A percentile compares a stretch with the other conserved stretches of the same genome.
Conservation (phyloP, 1,284 basidiomycete genomes). For the Porodaedalea pini region DNA sequence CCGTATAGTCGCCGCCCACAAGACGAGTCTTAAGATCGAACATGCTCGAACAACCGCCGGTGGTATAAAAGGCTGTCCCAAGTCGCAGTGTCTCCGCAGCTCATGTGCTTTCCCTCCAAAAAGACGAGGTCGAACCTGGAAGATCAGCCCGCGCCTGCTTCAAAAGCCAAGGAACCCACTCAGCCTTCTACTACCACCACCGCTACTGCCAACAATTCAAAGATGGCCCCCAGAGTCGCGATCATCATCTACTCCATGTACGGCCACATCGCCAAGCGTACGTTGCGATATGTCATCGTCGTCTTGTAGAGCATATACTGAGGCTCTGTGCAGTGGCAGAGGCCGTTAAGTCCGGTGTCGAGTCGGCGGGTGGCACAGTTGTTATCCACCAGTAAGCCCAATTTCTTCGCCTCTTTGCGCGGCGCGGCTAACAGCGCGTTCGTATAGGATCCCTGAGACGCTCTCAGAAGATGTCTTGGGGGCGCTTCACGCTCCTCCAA, state of each 20-base stretch:
- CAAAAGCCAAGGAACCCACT: conserved; percentile 14
- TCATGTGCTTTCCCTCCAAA: conserved; percentile 18
- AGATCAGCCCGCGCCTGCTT: conserved; percentile 21
- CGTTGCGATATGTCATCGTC: conserved; percentile 29
- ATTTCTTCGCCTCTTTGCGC: background rate
- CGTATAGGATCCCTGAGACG: conserved; percentile 75
- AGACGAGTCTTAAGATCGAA: background rate
- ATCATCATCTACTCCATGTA: conserved; percentile 83
- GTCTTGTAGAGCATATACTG: conserved; percentile 14
- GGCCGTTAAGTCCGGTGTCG: conserved; percentile 68
- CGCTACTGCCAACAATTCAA: conserved; percentile 26
- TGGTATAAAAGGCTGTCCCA: background rate
- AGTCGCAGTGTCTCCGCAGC: background rate
- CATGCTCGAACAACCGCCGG: background rate
- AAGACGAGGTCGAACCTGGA: conserved; percentile 8
- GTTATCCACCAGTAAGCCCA: conserved; percentile 68
- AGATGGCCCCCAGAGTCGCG: conserved; percentile 55
- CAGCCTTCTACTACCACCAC: conserved; percentile 14
- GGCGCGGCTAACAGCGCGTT: conserved; percentile 19
- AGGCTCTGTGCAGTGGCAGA: conserved; percentile 63
- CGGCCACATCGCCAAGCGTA: conserved; percentile 73
- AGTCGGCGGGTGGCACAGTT: conserved; percentile 64
- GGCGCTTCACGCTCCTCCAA: conserved; percentile 74
- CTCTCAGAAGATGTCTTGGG: conserved; percentile 72
- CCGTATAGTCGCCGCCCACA: background rate